Evolutionary conservation across 2,329 filamentous ascomycete genomes (phyloP), one percentile per base, ranked within the genome.

Genomic region (Ramichloridium luteum): DNA sequence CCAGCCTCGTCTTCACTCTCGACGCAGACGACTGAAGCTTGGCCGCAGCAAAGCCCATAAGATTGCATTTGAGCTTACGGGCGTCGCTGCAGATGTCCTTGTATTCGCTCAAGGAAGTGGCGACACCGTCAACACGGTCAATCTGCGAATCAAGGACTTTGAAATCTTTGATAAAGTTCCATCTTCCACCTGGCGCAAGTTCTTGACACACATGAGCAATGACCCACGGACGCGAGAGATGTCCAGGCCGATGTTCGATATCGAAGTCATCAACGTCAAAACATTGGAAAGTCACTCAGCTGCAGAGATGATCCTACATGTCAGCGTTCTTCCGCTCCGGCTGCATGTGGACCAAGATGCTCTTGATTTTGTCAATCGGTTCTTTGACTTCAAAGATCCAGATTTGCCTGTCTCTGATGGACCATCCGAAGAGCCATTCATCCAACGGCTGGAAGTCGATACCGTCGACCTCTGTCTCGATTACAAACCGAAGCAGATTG

Each of bases 401-500:
- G 62, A 62, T 2, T 59, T 61, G 6, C 62, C 69, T 0, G 59
- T 63, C 4, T 59, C 64, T 3, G 70, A 74, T 1, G 18, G 26
- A n/a, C 31, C 37, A 4, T 68, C 74, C 2, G 75, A 75, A 27
- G 47, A 50, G 26, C 53, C 54, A 3, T 98, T 94, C 56, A 65
- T 98, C 2, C 88, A 96, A 53, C 73, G 90, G 32, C 78, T 84
- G 1, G 90, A 96, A 58, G 69, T 98, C 28, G 80, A 83, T 42
- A 74, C 81, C 3, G 72, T 98, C 14, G 77, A 77, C 2, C 70
- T 98, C 34, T 85, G 80, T 49, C 73, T 92, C 3, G 90, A 98
- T 57, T 98, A 98, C 61, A 98, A 98, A 55, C 90, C 90, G 6
- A 96, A 98, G 58, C 75, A 84, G n/a, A 83, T 98, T 12, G 88